Percentiles rank a stretch among this genome's conserved stretches.
Conservation (phyloP, 106 monocot species). For the Narthecium ossifragum region DNA sequence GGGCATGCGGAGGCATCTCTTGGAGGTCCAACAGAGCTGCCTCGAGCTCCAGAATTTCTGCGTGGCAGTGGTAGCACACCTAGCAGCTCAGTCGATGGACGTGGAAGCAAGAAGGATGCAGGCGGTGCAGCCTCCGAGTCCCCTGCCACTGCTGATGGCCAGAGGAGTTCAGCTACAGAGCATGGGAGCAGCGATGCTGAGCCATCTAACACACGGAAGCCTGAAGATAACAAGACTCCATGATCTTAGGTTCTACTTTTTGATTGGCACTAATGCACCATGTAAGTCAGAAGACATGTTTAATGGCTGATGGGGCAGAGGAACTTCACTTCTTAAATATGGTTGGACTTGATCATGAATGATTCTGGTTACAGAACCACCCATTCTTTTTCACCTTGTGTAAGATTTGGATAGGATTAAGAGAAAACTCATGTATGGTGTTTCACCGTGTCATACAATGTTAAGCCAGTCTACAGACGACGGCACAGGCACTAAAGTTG, state of each 20-base stretch:
- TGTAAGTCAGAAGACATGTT: background rate
- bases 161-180: slow-evolving; percentile 29
- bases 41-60: slow-evolving; percentile 4
- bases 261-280: background rate
- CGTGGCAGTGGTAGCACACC: slow-evolving; percentile 2
- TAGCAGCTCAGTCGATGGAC: slow-evolving; percentile 15
- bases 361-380: background rate
- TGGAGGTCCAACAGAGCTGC: slow-evolving; percentile 4
- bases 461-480: no score
- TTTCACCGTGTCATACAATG: no score
- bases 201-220: slow-evolving; percentile 9
- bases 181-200: slow-evolving; percentile 26
- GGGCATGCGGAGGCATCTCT: slow-evolving; percentile 23
- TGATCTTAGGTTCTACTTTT: no score
- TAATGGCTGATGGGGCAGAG: background rate
- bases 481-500: no score
- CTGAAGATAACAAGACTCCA: slow-evolving; percentile 19
- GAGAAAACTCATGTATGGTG: no score
- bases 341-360: background rate
- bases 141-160: slow-evolving; percentile 18
- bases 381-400: background rate
- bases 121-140: slow-evolving; percentile 10
- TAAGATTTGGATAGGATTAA: no score
- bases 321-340: background rate
- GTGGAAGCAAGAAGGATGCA: slow-evolving; percentile 26